Base-by-base conservation (phyloP, 768 basidiomycete species). In the Mycena olivaceomarginata region DNA sequence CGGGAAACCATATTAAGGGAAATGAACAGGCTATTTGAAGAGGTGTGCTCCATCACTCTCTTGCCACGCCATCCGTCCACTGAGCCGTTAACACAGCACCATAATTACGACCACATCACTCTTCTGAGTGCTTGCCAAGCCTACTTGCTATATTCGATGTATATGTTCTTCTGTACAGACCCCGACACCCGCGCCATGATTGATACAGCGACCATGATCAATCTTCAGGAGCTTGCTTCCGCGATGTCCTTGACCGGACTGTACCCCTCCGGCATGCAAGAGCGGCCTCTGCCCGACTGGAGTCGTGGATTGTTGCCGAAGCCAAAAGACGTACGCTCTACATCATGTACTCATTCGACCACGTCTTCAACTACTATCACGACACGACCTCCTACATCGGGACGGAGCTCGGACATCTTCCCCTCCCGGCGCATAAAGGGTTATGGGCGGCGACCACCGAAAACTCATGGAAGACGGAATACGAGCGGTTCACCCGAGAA, bases 91-190 rank as follows among this genome's bases (percentile, higher is more conserved):
- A 12, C 18, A 9, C 20, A 79, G 77, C 74, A 72, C 63, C 70
- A 25, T 18, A 40, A 41, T 12, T 75, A 75, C 62, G 77, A 79
- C 74, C 59, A 66, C 39, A 5, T 63, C 8, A 69, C 66, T 15
- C 70, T 79, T 18, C 74, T 79, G 20, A 43, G 60, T 25, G 77
- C 77, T 39, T 75, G 70, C 41, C 77, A 79, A 48, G 74, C 74
- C 12, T 79, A 79, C 45, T 39, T 78, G 60, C 51, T 78, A 0
- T 78, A 72, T 37, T 67, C 77, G 60, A 64, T 75, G 18, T 63
- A 75, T 40, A 39, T 71, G 12, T 74, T 75, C 71, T 75, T 79
- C 62, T 68, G 45, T 25, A 22, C 53, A 9, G 71, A 79, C 39
- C 1, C 69, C 31, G 74, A 75, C 4, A 60, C 66, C 53, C 22